These are phyloP conservation scores for Penicillium sp. DNA, from an alignment of 2,329 filamentous ascomycete species.

Conservation along the genomic window DNA sequence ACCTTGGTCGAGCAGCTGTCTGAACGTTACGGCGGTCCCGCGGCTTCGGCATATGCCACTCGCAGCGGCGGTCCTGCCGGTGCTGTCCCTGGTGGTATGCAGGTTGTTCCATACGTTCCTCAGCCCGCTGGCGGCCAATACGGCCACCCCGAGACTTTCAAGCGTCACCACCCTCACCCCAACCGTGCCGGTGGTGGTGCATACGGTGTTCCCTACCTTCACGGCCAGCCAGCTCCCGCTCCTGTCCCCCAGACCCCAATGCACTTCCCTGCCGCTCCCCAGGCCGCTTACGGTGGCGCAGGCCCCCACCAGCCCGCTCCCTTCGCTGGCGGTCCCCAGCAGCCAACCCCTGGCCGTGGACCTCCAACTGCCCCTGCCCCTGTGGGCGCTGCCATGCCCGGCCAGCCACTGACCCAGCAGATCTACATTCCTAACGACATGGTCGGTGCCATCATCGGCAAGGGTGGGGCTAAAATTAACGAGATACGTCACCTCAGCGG, in stretches of 20 bases:
- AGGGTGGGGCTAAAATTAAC: conserved; percentile 98
- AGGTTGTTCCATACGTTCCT: conserved; percentile 96
- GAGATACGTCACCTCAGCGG: conserved; percentile 96
- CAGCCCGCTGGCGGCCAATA: conserved; percentile 91
- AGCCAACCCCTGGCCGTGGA: conserved; percentile 59
- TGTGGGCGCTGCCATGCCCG: conserved; percentile 71
- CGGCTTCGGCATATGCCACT: conserved; percentile 95
- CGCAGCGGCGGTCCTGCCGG: conserved; percentile 90
- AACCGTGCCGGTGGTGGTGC: conserved; percentile 74
- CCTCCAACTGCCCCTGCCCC: conserved; percentile 65
- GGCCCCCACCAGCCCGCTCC: conserved; percentile 74
- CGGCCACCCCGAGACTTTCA: conserved; percentile 80
- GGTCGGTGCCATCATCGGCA: conserved; percentile 98
- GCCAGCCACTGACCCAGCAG: conserved; percentile 89
- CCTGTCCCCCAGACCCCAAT: conserved; percentile 64
- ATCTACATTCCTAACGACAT: conserved; percentile 99
- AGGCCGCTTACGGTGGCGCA: conserved; percentile 72
- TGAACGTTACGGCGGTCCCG: conserved; percentile 91
- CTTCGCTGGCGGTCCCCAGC: conserved; percentile 61
- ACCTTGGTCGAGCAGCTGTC: conserved; percentile 97
- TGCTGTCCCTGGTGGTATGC: conserved; percentile 94
- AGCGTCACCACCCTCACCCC: conserved; percentile 69
- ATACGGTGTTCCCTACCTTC: conserved; percentile 70
- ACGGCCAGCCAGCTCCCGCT: conserved; percentile 58
- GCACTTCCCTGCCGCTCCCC: conserved; percentile 75